Evolutionary conservation across 176 grass and related monocot genomes (phyloP), one percentile per base, ranked within the genome.

Genomic region (Musa schizocarpa): DNA sequence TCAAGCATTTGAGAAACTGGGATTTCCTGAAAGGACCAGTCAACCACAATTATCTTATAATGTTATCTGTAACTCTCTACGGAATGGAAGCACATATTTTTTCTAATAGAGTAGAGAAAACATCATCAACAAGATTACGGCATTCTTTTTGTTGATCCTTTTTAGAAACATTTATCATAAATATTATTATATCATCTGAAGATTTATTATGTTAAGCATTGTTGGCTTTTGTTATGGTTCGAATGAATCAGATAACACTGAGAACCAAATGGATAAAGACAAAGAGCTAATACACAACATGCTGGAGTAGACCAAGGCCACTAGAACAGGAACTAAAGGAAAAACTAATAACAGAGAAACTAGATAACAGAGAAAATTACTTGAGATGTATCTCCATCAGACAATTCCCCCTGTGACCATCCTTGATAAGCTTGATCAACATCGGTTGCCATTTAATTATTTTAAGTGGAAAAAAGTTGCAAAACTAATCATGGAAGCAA

Each of bases 1-100:
- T 95, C 89, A 74, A 99, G 81, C 76, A 86, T 84, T 85, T 99
- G 88, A 11, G 96, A 88, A 54, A 86, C 82, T 59, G 95, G 83
- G 66, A 84, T 64, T 66, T 85, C 95, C 90, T 99, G 77, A 82
- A 73, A 72, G 52, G 58, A 82, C 50, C 57, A 82, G 20, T 55
- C 53, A 58, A 52, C 21, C 22, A 65, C 29, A 76, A 66, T 65
- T 52, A 51, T 5, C 21, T 66, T 14, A 50, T 52, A 25, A 9
- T 26, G 5, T 17, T 16, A 13, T 10, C 49, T 3, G 25, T 25
- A 22, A 53, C 8, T 65, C 14, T 13, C 13, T 65, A 8, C 17
- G 53, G 50, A 16, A 53, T 22, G 2, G 21, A 61, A n/a, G 24
- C 20, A 22, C 13, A 76, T 21, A 51, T 62, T 61, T 50, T 69